Evolutionary conservation across 2,329 filamentous ascomycete genomes (phyloP).

Genomic region (Colletotrichum sp.): DNA sequence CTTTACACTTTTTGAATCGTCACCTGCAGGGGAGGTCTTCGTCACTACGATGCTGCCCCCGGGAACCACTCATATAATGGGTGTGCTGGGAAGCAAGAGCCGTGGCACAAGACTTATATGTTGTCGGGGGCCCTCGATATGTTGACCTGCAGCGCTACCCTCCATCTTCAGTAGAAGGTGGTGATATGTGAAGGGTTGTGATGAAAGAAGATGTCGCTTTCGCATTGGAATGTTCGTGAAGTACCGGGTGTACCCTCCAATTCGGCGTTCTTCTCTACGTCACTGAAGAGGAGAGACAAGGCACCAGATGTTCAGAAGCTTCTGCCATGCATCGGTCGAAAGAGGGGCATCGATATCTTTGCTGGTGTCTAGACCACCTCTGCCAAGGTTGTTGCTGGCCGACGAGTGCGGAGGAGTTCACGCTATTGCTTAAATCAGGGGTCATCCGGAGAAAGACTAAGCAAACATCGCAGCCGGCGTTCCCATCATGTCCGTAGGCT

Average conservation of each 20-base stretch:
- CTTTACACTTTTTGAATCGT: background rate
- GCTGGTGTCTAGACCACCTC: background rate
- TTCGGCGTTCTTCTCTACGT: background rate
- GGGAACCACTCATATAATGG: background rate
- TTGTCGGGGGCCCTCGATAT: background rate
- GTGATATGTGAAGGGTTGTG: background rate
- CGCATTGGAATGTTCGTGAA: background rate
- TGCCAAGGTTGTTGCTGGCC: background rate
- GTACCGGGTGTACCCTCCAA: background rate
- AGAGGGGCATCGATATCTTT: background rate
- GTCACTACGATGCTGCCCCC: background rate
- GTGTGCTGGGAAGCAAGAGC: background rate
- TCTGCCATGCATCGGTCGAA: slow-evolving; percentile 1
- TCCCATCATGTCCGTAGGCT: background rate
- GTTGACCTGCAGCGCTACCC: background rate
- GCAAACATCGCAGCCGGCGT: background rate
- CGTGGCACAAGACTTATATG: background rate
- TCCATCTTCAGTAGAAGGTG: background rate
- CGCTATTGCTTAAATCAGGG: background rate
- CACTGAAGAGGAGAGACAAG: background rate
- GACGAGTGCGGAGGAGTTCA: background rate
- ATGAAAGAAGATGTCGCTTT: background rate
- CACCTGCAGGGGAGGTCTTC: background rate
- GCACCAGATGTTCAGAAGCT: background rate
- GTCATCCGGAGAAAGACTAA: background rate